A percentile compares a stretch with the other conserved stretches of the same genome.
These are phyloP conservation scores for Ensete ventricosum DNA, from an alignment of 176 grass and related monocot genomes.

Conservation along the genomic window DNA sequence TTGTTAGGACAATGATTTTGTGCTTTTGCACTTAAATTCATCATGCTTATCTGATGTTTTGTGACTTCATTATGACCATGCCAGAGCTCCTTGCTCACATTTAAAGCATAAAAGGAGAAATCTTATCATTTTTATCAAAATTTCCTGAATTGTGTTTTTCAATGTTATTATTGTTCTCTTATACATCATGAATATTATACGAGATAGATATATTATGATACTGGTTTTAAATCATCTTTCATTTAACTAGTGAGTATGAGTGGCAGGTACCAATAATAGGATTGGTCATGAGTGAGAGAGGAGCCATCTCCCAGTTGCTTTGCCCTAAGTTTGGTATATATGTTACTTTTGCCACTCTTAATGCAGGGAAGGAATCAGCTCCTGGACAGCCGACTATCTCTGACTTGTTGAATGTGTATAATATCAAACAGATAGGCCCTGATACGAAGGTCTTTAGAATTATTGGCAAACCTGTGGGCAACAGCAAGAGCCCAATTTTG, in stretches of 20 bases:
- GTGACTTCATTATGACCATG: too few species aligned
- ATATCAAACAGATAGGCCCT: constrained; percentile 50
- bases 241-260: constrained; percentile 65
- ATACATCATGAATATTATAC: neutral
- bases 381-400: constrained; percentile 54
- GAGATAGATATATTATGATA: constrained; percentile 11
- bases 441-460: constrained; percentile 86
- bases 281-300: constrained; percentile 89
- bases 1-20: too few species aligned
- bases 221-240: constrained; percentile 31
- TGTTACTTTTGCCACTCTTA: constrained; percentile 77
- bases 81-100: too few species aligned
- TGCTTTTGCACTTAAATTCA: too few species aligned
- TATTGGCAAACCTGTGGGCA: constrained; percentile 79
- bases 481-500: constrained; percentile 96
- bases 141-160: too few species aligned
- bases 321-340: constrained; percentile 90
- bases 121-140: too few species aligned
- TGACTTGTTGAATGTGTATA: constrained; percentile 77
- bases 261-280: constrained; percentile 84
- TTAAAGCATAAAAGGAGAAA: too few species aligned
- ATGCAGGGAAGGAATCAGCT: constrained; percentile 62
- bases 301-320: constrained; percentile 73
- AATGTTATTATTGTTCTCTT: too few species aligned
- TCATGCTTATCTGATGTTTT: too few species aligned